Evolutionary conservation across 331 rosid species (phyloP), one percentile per base, ranked within the genome.

Genomic region (Stylosanthes scabra): DNA sequence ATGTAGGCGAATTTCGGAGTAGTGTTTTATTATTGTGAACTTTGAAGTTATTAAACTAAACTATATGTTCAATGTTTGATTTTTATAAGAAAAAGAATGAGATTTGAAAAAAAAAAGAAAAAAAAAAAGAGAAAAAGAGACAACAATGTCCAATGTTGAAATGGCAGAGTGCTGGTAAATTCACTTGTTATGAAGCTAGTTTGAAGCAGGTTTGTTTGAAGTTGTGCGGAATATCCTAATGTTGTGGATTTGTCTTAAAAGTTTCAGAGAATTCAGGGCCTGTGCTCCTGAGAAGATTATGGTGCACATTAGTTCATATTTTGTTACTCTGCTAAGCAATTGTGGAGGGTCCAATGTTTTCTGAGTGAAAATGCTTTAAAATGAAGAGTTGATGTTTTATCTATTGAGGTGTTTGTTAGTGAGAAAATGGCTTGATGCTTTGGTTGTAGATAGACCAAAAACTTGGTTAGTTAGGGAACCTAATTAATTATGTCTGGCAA

Each of bases 21-120:
- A 70, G 78, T 74, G 65, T 63, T 1, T 34, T 63, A 20, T 62
- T 63, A 20, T 62, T 58, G 11, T 56, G 78, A 58, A 63, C 60
- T 50, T 56, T 31, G 55, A 67, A 47, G 37, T 31, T 31, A 31
- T 31, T 31, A 31, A 47, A 16, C 63, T 66, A n/a, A 52, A 52
- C 62, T 41, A 45, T 56, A 62, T 50, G 83, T 63, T 70, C 20
- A 6, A 62, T 67, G 54, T 54, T 72, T 51, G 70, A 60, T 42
- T 71, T 37, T 50, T n/a, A 3, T 34, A 37, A 16, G 49, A 73
- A 28, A 31, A 31, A 31, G 37, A 31, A 31, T 5, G 37, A 31
- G 37, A 31, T 31, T 31, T 31, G 5, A 31, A 31, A 31, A 31
- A 31, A 31, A 2, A 31, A 31, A 31, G 3, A 31, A 31, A 2